A percentile compares a stretch with the other conserved stretches of the same genome.
phyloP scores from a whole-genome alignment of 805 yeast species.

The Cyberlindnera nakhonratchasimensis region DNA sequence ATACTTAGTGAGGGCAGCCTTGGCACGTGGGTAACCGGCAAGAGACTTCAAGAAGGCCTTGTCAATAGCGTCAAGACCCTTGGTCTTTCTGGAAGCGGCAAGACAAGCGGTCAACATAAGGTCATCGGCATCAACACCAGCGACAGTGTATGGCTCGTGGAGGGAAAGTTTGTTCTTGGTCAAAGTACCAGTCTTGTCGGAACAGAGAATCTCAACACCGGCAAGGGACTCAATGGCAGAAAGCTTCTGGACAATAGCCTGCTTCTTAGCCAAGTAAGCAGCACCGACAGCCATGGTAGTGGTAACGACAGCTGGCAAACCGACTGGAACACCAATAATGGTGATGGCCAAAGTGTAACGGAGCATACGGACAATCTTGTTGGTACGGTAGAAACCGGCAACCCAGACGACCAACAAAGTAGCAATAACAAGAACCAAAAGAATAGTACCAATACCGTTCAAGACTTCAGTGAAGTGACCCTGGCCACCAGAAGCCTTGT shows the following conservation, averaged over 20 bases:
- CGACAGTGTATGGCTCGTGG: slow-evolving; percentile 97
- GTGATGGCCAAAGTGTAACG: slow-evolving; percentile 93
- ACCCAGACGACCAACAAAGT: slow-evolving; percentile 89
- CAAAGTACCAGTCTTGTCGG: slow-evolving; percentile 97
- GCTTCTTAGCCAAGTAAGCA: slow-evolving; percentile 95
- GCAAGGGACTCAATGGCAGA: slow-evolving; percentile 97
- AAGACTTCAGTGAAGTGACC: slow-evolving; percentile 98
- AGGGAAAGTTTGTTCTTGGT: slow-evolving; percentile 95
- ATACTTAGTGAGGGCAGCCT: slow-evolving; percentile 88
- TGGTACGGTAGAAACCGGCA: slow-evolving; percentile 92
- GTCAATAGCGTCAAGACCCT: slow-evolving; percentile 97
- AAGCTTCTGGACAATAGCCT: slow-evolving; percentile 94
- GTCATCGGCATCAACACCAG: slow-evolving; percentile 94
- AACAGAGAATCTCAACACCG: slow-evolving; percentile 96
- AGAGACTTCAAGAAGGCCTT: slow-evolving; percentile 93
- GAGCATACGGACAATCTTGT: slow-evolving; percentile 79
- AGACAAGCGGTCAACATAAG: slow-evolving; percentile 96
- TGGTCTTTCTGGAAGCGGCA: slow-evolving; percentile 97
- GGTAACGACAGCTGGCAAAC: slow-evolving; percentile 98
- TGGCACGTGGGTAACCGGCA: slow-evolving; percentile 86
- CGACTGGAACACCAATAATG: slow-evolving; percentile 97
- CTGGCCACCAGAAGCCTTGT: slow-evolving; percentile 87
- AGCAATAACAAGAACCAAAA: slow-evolving; percentile 81
- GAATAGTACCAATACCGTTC: slow-evolving; percentile 94
- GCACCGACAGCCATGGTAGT: slow-evolving; percentile 99